Conservation (phyloP, 2,329 filamentous ascomycete species). For the Talaromyces sp. region DNA sequence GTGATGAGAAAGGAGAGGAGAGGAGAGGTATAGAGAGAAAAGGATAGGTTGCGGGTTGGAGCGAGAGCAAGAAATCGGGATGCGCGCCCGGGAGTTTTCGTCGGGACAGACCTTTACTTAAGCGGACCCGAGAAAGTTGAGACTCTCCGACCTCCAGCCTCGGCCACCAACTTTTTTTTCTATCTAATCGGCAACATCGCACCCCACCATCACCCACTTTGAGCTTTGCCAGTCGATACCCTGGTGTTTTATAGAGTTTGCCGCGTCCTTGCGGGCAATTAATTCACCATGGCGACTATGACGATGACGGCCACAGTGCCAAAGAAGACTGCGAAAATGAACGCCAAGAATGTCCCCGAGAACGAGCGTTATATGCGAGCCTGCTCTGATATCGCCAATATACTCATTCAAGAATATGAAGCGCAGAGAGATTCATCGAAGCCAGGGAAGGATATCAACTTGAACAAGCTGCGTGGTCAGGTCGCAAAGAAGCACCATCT, state of each 20-base stretch:
- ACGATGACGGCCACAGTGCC: conserved; percentile 61
- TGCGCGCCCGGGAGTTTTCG: conserved; percentile 35
- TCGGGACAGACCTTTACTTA: conserved; percentile 42
- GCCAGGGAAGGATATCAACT: conserved; percentile 82
- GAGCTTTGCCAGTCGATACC: conserved; percentile 6
- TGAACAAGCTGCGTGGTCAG: conserved; percentile 84
- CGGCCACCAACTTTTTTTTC: conserved; percentile 28
- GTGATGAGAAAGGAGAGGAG: conserved; percentile 20
- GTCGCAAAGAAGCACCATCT: conserved; percentile 92
- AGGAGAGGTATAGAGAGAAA: conserved; percentile 19
- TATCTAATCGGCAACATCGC: conserved; percentile 20
- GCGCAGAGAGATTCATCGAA: conserved; percentile 71
- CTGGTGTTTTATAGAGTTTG: background rate
- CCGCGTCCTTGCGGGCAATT: conserved; percentile 12
- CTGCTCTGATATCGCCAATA: conserved; percentile 93
- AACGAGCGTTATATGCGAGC: conserved; percentile 93
- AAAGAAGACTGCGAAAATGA: conserved; percentile 63
- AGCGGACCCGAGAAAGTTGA: conserved; percentile 39
- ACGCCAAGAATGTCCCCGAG: conserved; percentile 79
- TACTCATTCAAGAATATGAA: conserved; percentile 92
- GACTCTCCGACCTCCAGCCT: conserved; percentile 30
- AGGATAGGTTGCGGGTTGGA: conserved; percentile 22
- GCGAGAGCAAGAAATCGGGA: conserved; percentile 28
- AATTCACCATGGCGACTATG: conserved; percentile 61
- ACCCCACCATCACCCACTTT: conserved; percentile 6